Evolutionary conservation across 176 grass and related monocot genomes (phyloP).

Genomic region (Oryza rufipogon): DNA sequence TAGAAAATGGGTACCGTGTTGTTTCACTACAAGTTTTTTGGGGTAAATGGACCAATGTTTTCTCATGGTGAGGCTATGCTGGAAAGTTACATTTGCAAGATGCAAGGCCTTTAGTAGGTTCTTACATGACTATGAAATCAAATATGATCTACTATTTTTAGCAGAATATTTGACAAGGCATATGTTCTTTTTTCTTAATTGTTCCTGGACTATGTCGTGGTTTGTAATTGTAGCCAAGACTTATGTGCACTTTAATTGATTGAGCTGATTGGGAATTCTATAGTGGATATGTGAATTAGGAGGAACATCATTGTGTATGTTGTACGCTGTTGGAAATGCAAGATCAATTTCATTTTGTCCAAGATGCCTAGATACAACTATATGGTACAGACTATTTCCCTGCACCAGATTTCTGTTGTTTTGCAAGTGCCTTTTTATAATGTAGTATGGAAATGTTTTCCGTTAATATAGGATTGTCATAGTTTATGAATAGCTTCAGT

Average conservation of each 20-base stretch:
- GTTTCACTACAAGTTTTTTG: neutral
- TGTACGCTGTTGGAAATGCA: neutral
- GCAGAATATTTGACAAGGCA: neutral
- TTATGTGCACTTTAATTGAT: neutral
- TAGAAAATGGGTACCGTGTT: slow-evolving; percentile 7
- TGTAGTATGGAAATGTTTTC: slow-evolving; percentile 18
- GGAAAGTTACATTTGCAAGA: slow-evolving; percentile 2
- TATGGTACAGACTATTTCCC: neutral
- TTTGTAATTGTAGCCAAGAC: neutral
- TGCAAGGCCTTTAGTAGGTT: neutral
- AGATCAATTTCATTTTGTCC: neutral
- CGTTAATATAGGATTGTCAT: neutral
- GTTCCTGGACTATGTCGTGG: neutral
- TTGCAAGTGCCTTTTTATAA: neutral
- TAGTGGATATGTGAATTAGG: neutral
- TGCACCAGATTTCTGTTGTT: neutral
- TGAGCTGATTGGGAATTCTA: neutral
- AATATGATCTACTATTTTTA: neutral
- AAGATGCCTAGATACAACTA: neutral
- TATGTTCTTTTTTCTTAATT: neutral
- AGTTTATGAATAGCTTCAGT: neutral
- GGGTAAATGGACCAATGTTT: neutral
- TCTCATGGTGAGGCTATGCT: neutral
- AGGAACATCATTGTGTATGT: neutral
- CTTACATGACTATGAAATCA: neutral